Conservation (phyloP, 495 filamentous ascomycete genomes). For the Terfezia boudieri region DNA sequence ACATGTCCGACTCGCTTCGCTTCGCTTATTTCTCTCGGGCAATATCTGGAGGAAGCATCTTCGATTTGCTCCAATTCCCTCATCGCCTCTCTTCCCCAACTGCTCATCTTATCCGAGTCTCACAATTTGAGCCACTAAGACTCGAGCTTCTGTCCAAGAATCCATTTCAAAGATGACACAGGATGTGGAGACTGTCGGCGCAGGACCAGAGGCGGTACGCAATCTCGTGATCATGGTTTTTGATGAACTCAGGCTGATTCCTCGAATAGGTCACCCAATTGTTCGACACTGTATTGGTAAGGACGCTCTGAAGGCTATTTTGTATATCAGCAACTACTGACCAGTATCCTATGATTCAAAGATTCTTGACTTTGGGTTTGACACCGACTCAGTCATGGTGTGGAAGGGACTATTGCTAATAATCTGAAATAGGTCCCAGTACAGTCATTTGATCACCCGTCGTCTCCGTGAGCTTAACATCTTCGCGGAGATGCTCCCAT, state of each 20-base stretch:
- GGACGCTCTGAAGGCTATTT: no score
- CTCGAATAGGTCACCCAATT: conserved; percentile 13
- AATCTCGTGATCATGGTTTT: background rate
- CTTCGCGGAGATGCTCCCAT: conserved; percentile 82
- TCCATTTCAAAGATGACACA: background rate
- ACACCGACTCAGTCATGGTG: background rate
- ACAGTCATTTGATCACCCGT: conserved; percentile 52
- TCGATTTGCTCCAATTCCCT: background rate
- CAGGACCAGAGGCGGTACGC: conserved; percentile 16
- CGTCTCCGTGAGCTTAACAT: conserved; percentile 61
- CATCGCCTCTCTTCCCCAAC: background rate
- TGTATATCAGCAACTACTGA: background rate
- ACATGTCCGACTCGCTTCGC: background rate
- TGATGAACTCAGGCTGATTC: background rate
- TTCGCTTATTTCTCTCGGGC: background rate
- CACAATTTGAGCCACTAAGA: background rate
- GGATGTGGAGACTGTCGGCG: conserved; percentile 8
- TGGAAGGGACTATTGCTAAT: background rate
- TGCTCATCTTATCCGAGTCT: background rate
- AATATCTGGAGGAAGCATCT: no score
- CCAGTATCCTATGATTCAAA: background rate
- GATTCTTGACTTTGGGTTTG: conserved; percentile 21
- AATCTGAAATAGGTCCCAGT: conserved; percentile 27
- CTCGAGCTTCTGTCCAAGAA: background rate
- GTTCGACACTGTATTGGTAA: conserved; percentile 19